Evolutionary conservation across 2,329 filamentous ascomycete genomes (phyloP), one percentile per base, ranked within the genome.

Genomic region (Penicillium sclerotigenum): DNA sequence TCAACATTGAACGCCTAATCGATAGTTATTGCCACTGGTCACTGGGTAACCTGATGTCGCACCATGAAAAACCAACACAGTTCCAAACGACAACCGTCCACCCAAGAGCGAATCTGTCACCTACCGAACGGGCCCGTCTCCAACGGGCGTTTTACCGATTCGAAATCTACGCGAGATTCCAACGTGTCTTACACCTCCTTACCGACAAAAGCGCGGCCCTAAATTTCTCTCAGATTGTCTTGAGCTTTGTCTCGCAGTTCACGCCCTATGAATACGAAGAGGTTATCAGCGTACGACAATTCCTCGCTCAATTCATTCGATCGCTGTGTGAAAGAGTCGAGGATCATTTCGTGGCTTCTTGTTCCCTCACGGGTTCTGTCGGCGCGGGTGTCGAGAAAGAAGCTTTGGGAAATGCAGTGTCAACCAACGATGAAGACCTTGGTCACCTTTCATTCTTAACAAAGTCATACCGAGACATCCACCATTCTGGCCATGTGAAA

Each of bases 61-160:
- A 49, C n/a, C 20, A 22, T 24, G 47, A 16, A 28, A 45, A 28
- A n/a, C 38, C 49, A 34, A 6, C 11, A 22, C 49, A 14, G n/a
- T 45, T 37, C 20, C 29, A 43, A 14, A 16, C 13, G 14, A 37
- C 22, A n/a, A 29, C 11, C 40, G 4, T 18, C 13, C 18, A 41
- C 26, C 24, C 22, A 38, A 36, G 49, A 45, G 33, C 40, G 13
- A 43, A 22, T 8, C 14, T 52, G 13, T 52, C 49, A 22, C 4
- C 5, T n/a, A 45, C 49, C 13, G 49, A 52, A 52, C 22, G 5
- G 5, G 49, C 29, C n/a, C 40, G 41, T 37, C 49, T 52, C 11
- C 40, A 52, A 29, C 49, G 49, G 8, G 49, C 40, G 1, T 45
- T 52, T n/a, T 52, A 52, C 26, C 40, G 49, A 36, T 52, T 24